Base-by-base conservation (phyloP, 768 basidiomycete genomes). In the Suillus spraguei region DNA sequence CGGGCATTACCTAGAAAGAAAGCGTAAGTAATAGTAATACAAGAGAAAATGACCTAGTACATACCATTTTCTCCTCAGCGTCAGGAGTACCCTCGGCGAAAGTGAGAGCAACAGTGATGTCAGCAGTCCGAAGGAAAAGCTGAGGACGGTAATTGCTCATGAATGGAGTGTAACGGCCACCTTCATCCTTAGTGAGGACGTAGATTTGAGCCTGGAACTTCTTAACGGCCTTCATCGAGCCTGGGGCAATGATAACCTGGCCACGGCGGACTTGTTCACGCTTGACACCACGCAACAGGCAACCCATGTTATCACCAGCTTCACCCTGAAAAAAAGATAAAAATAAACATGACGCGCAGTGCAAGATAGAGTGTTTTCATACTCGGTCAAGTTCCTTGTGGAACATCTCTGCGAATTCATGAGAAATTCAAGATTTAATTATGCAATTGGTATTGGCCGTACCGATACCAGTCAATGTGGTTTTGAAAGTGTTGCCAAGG, bases 271-370 rank as follows among this genome's bases (percentile, higher is more conserved):
- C 81, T 78, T 99, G 95, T 74, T 99, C 97, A 66, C 97, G 91
- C 81, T 99, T 99, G 77, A 98, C 82, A 74, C 97, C 96, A 77
- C 97, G 94, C 53, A 99, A 88, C 42, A 99, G 84, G 62, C 91
- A 92, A 68, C 97, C 97, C 94, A 99, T 98, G 83, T 99, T 99
- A 79, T 99, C 97, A 70, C 97, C 97, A 65, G 97, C 97, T 78
- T 99, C 94, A 64, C 94, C 96, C 89, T 92, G 63, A 50, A 22
- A 46, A 35, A 59, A 20, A 9, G 55, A 58, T 41, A 28, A 41
- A 58, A 41, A n/a, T n/a, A 32, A 58, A n/a, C 20, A 50, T 32
- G 64, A 49, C 60, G 24, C 28, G 49, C 16, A 33, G 28, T 11
- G 17, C 24, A 56, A 39, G 14, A 41, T 20, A 17, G 5, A 39